Evolutionary conservation across 805 yeast genomes (phyloP).

Genomic region (Lipomyces chichibuensis): DNA sequence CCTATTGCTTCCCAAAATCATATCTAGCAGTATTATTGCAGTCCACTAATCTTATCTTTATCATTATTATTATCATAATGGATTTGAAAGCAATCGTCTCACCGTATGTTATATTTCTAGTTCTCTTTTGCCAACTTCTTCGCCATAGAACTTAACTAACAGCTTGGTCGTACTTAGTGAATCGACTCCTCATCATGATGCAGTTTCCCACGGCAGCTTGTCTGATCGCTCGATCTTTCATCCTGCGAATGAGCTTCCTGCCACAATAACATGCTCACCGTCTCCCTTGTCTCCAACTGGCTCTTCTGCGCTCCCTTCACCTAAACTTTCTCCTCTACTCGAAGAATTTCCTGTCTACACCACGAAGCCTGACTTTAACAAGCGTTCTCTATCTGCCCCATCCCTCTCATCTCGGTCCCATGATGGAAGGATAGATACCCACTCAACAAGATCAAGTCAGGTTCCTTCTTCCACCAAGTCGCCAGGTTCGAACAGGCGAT

Average conservation of each 20-base stretch:
- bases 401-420: background rate
- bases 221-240: background rate
- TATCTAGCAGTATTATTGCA: too few species aligned
- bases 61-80: background rate
- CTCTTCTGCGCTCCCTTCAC: conserved; percentile 19
- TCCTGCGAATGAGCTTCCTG: background rate
- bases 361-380: conserved; percentile 1
- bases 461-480: conserved; percentile 8
- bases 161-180: background rate
- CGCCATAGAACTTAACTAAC: too few species aligned
- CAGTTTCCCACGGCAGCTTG: too few species aligned
- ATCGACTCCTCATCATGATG: background rate
- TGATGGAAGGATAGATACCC: background rate
- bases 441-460: background rate
- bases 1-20: too few species aligned
- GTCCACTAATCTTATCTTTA: too few species aligned
- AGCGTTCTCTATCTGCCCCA: background rate
- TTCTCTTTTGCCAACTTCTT: too few species aligned
- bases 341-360: conserved; percentile 3
- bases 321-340: conserved; percentile 11
- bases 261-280: conserved; percentile 3
- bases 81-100: conserved; percentile 27
- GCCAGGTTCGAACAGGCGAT: conserved; percentile 38
- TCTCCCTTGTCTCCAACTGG: conserved; percentile 7
- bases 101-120: conserved; percentile 13